A percentile compares a stretch with the other conserved stretches of the same genome.
Conservation (phyloP, 2,329 filamentous ascomycete species). For the Apiospora malaysiana region DNA sequence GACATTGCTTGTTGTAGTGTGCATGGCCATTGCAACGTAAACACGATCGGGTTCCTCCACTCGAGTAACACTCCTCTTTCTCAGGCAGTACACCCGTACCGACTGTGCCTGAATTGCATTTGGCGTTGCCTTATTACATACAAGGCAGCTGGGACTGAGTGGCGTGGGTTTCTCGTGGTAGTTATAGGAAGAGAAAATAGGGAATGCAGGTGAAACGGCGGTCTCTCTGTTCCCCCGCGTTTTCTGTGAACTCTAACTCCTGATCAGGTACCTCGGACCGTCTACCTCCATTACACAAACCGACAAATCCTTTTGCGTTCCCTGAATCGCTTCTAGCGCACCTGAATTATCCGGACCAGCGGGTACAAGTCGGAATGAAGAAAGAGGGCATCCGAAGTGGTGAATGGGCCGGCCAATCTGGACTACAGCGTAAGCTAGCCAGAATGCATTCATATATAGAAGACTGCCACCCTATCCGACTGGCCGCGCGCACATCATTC, state of each 20-base stretch:
- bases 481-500: neutral
- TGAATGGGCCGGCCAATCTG: neutral
- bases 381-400: neutral
- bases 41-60: too few relatives aligned
- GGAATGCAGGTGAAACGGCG: too few relatives aligned
- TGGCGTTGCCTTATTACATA: too few relatives aligned
- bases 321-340: neutral
- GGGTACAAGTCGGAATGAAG: neutral
- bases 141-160: too few relatives aligned
- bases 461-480: too few relatives aligned
- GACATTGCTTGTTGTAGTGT: too few relatives aligned
- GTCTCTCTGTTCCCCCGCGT: neutral
- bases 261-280: slow-evolving; percentile 6
- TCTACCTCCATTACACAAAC: neutral
- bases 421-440: too few relatives aligned
- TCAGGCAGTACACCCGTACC: too few relatives aligned
- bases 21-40: too few relatives aligned
- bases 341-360: neutral
- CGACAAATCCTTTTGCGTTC: neutral
- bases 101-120: neutral
- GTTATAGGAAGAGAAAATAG: too few relatives aligned
- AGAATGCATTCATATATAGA: neutral
- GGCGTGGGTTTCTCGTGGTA: too few relatives aligned
- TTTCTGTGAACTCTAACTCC: neutral
- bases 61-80: too few relatives aligned